A percentile compares a stretch with the other conserved stretches of the same genome.
These are phyloP conservation scores for Cyberlindnera americana DNA, from an alignment of 805 yeast species.

Conservation along the genomic window DNA sequence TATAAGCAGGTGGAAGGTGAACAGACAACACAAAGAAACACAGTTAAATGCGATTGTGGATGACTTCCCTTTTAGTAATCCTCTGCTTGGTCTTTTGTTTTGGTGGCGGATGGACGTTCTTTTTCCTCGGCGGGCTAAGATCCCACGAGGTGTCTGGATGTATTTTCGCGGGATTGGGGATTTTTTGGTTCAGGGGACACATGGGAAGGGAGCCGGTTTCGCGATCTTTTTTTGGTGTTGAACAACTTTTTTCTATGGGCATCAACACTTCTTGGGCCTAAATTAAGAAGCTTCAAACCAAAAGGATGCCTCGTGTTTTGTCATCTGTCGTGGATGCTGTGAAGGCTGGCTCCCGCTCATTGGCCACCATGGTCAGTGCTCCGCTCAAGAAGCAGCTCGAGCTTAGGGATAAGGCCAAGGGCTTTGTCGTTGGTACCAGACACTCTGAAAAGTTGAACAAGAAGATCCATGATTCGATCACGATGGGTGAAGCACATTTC, in stretches of 20 bases:
- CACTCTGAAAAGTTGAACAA: conserved; percentile 26
- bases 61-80: background rate
- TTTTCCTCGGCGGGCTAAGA: background rate
- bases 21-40: too few relatives aligned
- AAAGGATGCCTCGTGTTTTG: conserved; percentile 27
- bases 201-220: too few relatives aligned
- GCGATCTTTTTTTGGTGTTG: background rate
- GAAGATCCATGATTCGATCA: conserved; percentile 43
- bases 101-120: conserved; percentile 4
- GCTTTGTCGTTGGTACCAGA: conserved; percentile 21
- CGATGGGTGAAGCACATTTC: conserved; percentile 73
- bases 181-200: too few relatives aligned
- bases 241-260: conserved; percentile 5
- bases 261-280: too few relatives aligned
- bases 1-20: too few relatives aligned
- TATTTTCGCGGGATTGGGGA: background rate
- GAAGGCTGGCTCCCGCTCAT: conserved; percentile 24
- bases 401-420: conserved; percentile 18
- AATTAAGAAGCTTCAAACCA: too few relatives aligned
- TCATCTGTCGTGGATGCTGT: conserved; percentile 14
- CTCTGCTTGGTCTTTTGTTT: background rate
- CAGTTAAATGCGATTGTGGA: too few relatives aligned
- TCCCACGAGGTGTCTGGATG: background rate
- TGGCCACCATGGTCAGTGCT: conserved; percentile 29
- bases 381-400: conserved; percentile 13